Base-by-base conservation (phyloP, 1,139 yeast genomes). In the Yamadazyma diospyri region DNA sequence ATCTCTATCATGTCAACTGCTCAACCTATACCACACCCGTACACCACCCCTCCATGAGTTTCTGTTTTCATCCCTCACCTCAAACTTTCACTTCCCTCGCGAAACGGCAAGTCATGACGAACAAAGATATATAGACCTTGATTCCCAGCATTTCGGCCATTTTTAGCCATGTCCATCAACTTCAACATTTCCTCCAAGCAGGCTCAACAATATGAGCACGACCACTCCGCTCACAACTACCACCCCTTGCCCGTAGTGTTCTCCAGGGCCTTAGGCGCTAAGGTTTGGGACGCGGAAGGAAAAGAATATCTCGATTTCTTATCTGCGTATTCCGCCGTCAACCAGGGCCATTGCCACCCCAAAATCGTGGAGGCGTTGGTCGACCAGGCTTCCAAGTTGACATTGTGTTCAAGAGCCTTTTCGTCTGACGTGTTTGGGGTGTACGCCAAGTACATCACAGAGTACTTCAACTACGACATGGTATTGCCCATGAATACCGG, bases 331-430 rank as follows among this genome's bases (percentile, higher is more conserved):
- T 87, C 96, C 23, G 97, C 98, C 9, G 97, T 92, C 25, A 92
- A 92, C 68, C 97, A 92, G 61, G 98, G 98, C 38, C 98, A 89
- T 59, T 89, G 97, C 61, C 97, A 89, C 58, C 97, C 97, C 39
- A 81, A 85, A 62, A 89, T 89, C 55, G 72, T 92, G 40, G 72
- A 64, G 30, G 97, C 98, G 2, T 72, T 92, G 41, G 71, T 79
- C 32, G 95, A 88, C 27, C 97, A 92, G 66, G 95, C 97, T 8
- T 75, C 78, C 39, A 76, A 70, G 41, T 69, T 89, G 60, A 89
- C 97, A 8, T 69, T 89, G 43, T 82, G 94, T 36, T 87, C 96
- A 25, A 74, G 98, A 55, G 97, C 97, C 6, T 92, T 89, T 59
- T 85, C 94, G 23, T 82, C 86, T 38, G 96, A 89, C 57, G 81